phyloP scores from a whole-genome alignment of 1,139 yeast genomes.

The Trichomonascaceae sp. region DNA sequence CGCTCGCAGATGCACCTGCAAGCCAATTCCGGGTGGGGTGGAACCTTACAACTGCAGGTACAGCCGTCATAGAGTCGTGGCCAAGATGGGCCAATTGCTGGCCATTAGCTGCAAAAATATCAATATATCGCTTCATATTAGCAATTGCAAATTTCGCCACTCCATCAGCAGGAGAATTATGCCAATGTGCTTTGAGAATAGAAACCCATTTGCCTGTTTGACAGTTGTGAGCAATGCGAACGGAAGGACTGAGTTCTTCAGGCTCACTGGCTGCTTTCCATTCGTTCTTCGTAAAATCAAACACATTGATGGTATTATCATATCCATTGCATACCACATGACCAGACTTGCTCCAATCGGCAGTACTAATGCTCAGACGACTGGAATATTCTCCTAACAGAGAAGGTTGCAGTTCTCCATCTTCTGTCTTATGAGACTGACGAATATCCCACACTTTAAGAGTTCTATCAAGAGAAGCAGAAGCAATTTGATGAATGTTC shows the following conservation, averaged over 20 bases:
- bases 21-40: slow-evolving; percentile 88
- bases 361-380: slow-evolving; percentile 73
- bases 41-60: slow-evolving; percentile 80
- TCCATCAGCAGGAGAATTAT: slow-evolving; percentile 58
- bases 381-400: slow-evolving; percentile 61
- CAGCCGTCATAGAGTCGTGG: slow-evolving; percentile 64
- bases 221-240: slow-evolving; percentile 75
- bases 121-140: slow-evolving; percentile 84
- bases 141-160: slow-evolving; percentile 83
- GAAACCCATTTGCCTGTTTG: slow-evolving; percentile 97
- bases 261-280: slow-evolving; percentile 21
- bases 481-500: slow-evolving; percentile 54
- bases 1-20: slow-evolving; percentile 91
- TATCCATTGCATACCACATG: slow-evolving; percentile 87
- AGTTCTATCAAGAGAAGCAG: slow-evolving; percentile 83
- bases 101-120: slow-evolving; percentile 72
- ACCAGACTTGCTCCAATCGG: slow-evolving; percentile 76
- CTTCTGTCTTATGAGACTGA: slow-evolving; percentile 40
- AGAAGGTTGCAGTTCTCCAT: slow-evolving; percentile 45
- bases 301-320: slow-evolving; percentile 69
- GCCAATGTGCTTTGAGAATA: slow-evolving; percentile 84
- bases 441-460: slow-evolving; percentile 84
- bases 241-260: slow-evolving; percentile 45
- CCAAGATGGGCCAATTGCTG: slow-evolving; percentile 68
- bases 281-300: slow-evolving; percentile 36